Base-by-base conservation (phyloP, 2,329 filamentous ascomycete genomes). In the Penicillium sp. region DNA sequence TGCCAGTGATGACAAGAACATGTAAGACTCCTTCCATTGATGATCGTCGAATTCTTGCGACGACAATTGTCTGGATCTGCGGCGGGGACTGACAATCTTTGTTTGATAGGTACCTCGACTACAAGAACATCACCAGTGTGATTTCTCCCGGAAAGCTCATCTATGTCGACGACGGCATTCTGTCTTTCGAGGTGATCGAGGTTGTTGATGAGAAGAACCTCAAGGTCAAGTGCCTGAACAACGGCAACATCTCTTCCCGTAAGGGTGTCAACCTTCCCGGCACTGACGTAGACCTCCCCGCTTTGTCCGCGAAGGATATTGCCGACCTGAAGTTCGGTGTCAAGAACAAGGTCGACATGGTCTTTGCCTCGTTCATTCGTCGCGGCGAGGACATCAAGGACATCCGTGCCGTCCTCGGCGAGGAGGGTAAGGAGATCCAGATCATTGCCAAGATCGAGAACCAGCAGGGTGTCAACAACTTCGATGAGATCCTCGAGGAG, bases 381-480 rank as follows among this genome's bases (percentile, higher is more conserved):
- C 89, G 90, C 58, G 93, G 89, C 56, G 88, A 92, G 73, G 94
- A 99, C 76, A 96, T 99, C 81, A 85, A 83, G 66, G 86, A 92
- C 70, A 99, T 99, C 76, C 93, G 94, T 65, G 84, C 89, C 63
- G 89, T 97, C 59, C 87, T 99, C 49, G 94, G 94, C 60, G 85
- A 91, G 71, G 89, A 95, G 43, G 94, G 94, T 77, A 91, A 90
- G 80, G 88, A 96, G 77, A 97, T 99, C 71, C 93, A 99, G 83
- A 96, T 99, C 81, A 97, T 99, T 75, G 90, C 94, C 85, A 99
- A 99, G 89, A 96, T 99, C 67, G 94, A 99, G 86, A 99, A 99
- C 84, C 91, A 96, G 78, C 94, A 99, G 81, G 94, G 94, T 79
- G 90, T 99, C 64, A 97, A 99, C 88, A 99, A 99, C 86, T 99